These are phyloP conservation scores for Odontarrhena argentea DNA, from an alignment of 345 rosid genomes.

Conservation along the genomic window DNA sequence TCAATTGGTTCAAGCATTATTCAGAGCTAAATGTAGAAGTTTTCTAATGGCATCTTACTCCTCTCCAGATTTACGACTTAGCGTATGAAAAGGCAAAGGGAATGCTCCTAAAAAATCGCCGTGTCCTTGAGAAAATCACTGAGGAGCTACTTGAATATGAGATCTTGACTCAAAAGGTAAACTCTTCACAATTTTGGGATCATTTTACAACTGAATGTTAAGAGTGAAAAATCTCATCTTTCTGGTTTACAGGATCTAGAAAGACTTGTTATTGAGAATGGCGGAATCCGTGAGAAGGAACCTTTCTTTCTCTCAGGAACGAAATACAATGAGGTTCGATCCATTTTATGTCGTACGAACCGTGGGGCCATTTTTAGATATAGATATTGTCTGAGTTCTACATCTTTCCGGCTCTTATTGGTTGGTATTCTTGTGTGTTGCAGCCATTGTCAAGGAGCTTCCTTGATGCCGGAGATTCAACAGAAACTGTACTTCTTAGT, in stretches of 20 bases:
- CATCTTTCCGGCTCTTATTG: slow-evolving; percentile 16
- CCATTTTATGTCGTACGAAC: background rate
- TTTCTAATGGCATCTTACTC: slow-evolving; percentile 21
- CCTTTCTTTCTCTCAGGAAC: slow-evolving; percentile 68
- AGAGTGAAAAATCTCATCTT: slow-evolving; percentile 5
- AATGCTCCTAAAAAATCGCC: slow-evolving; percentile 71
- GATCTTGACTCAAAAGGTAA: slow-evolving; percentile 86
- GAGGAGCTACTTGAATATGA: slow-evolving; percentile 89
- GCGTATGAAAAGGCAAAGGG: slow-evolving; percentile 79
- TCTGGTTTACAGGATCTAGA: slow-evolving; percentile 65
- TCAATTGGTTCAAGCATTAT: slow-evolving; percentile 28
- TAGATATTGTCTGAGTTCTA: background rate
- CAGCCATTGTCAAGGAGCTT: slow-evolving; percentile 72
- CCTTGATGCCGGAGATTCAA: slow-evolving; percentile 59
- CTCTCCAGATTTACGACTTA: slow-evolving; percentile 70
- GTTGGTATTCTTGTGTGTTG: slow-evolving; percentile 29
- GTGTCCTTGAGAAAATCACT: slow-evolving; percentile 79
- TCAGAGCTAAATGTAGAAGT: slow-evolving; percentile 21
- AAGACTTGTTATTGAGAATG: slow-evolving; percentile 62
- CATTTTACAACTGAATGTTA: background rate
- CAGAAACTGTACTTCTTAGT: slow-evolving; percentile 56
- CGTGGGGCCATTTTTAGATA: background rate
- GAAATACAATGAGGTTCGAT: slow-evolving; percentile 53
- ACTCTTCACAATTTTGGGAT: slow-evolving; percentile 24
- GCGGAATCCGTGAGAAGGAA: slow-evolving; percentile 71